phyloP scores from a whole-genome alignment of 2,329 filamentous ascomycete species.

The Stachybotrys chlorohalonatus region DNA sequence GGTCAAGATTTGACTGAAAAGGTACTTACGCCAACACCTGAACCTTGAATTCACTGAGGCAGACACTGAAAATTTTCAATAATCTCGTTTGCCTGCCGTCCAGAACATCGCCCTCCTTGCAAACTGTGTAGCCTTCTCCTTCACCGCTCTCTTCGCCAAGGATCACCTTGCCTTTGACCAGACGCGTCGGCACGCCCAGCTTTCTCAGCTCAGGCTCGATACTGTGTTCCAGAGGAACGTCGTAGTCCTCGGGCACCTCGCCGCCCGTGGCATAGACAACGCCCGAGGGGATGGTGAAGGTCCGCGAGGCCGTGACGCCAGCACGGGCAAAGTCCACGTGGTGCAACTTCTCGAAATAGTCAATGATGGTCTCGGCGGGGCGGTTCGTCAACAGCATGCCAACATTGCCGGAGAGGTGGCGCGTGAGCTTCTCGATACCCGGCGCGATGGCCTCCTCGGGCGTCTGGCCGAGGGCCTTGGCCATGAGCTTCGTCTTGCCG shows the following conservation, averaged over 20 bases:
- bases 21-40: conserved; percentile 59
- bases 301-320: conserved; percentile 63
- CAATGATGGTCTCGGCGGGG: conserved; percentile 52
- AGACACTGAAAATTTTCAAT: conserved; percentile 87
- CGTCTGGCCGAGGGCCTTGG: conserved; percentile 76
- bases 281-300: conserved; percentile 76
- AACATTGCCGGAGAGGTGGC: conserved; percentile 70
- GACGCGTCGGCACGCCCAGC: conserved; percentile 79
- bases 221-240: conserved; percentile 78
- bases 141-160: conserved; percentile 50
- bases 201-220: conserved; percentile 86
- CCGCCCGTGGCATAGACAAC: conserved; percentile 72
- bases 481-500: conserved; percentile 99
- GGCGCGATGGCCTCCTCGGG: conserved; percentile 72
- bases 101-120: conserved; percentile 73
- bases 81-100: conserved; percentile 89
- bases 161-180: conserved; percentile 82
- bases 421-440: conserved; percentile 61
- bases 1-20: neutral
- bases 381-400: conserved; percentile 88
- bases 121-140: conserved; percentile 61
- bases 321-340: conserved; percentile 88
- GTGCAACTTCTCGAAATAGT: conserved; percentile 63
- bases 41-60: conserved; percentile 84
- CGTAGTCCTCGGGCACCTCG: conserved; percentile 69